Conservation (phyloP, 2,329 filamentous ascomycete genomes). For the Epichloe amarillans region DNA sequence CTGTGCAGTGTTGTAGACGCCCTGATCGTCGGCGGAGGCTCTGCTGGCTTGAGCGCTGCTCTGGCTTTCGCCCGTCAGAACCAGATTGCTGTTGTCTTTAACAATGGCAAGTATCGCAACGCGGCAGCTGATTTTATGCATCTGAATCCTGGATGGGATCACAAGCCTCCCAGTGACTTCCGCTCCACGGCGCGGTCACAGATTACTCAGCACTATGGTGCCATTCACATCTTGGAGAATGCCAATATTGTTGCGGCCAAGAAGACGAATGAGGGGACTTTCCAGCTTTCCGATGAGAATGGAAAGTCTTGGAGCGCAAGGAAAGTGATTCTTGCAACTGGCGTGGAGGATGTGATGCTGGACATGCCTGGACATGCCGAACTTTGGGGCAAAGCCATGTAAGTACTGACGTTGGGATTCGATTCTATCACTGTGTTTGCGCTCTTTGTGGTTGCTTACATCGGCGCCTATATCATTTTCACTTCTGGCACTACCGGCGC, state of each 20-base stretch:
- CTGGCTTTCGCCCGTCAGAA: conserved; percentile 35
- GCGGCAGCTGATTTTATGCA: conserved; percentile 34
- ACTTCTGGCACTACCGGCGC: too few relatives aligned
- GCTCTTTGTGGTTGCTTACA: too few relatives aligned
- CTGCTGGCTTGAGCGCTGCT: conserved; percentile 34
- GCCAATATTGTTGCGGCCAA: conserved; percentile 20
- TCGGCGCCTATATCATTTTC: too few relatives aligned
- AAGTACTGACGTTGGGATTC: too few relatives aligned
- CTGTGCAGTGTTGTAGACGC: conserved; percentile 23
- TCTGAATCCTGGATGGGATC: conserved; percentile 27
- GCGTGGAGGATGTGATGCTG: too few relatives aligned
- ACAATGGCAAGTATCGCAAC: conserved; percentile 38
- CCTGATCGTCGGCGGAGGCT: conserved; percentile 37
- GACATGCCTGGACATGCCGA: too few relatives aligned
- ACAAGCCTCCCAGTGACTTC: conserved; percentile 21
- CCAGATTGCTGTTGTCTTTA: conserved; percentile 33
- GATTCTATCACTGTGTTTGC: too few relatives aligned
- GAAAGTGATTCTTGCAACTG: conserved; percentile 29
- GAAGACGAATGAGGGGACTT: conserved; percentile 17
- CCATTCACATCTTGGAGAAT: conserved; percentile 21
- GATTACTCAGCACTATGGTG: conserved; percentile 11
- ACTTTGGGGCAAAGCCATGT: too few relatives aligned
- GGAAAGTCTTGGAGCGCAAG: conserved; percentile 31
- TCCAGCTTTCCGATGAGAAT: conserved; percentile 25
- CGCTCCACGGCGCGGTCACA: conserved; percentile 17